Percentiles rank a stretch among this genome's conserved stretches.
Evolutionary conservation across 208 protist genomes (phyloP).

Genomic region (Trypanosoma scelopori): DNA sequence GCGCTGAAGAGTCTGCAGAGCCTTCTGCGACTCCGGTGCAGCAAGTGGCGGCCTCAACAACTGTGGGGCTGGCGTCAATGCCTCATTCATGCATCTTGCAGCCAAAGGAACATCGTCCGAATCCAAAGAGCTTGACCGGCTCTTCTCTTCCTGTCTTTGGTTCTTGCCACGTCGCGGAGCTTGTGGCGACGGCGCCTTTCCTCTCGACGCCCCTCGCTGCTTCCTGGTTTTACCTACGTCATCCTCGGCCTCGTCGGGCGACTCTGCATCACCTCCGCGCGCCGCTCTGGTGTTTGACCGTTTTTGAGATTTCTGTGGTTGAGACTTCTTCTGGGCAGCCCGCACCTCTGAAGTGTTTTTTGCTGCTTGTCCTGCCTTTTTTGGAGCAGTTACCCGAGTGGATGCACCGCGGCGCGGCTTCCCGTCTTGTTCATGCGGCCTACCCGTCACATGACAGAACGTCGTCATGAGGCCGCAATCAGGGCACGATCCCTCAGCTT

Average conservation of each 20-base stretch:
- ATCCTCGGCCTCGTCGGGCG: not conserved
- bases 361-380: conserved; percentile 6
- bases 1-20: conserved; percentile 39
- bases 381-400: conserved; percentile 21
- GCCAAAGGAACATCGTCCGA: conserved; percentile 22
- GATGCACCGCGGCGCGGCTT: not conserved
- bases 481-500: conserved; percentile 28
- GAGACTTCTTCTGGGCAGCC: not conserved
- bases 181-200: not conserved
- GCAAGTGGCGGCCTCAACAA: conserved; percentile 50
- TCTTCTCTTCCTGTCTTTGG: not conserved
- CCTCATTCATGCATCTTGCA: not conserved
- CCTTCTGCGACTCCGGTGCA: conserved; percentile 41
- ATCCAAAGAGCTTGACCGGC: not conserved
- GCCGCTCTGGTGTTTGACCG: not conserved
- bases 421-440: conserved; percentile 37
- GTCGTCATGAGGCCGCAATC: conserved; percentile 56
- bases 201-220: not conserved
- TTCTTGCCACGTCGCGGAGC: not conserved
- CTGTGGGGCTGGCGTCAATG: conserved; percentile 3
- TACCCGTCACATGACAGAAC: conserved; percentile 70
- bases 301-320: not conserved
- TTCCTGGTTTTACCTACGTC: not conserved
- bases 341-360: not conserved
- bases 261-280: not conserved